Evolutionary conservation across 306 rosid genomes (phyloP), one percentile per base, ranked within the genome.

Genomic region (Ormosia emarginata): DNA sequence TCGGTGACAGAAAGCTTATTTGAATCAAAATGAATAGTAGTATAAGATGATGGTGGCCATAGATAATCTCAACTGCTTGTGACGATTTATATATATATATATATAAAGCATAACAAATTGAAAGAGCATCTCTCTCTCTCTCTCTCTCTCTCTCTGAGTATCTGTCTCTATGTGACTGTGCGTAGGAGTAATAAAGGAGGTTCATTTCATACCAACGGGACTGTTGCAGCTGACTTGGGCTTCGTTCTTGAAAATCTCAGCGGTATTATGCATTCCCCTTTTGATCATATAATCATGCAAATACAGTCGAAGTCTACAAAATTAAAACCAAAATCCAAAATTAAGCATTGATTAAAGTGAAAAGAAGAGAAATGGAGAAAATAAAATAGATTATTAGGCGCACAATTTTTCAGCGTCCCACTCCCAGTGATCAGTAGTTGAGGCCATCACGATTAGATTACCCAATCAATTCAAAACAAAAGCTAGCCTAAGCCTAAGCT

Each of bases 221-320:
- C 1, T 24, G 1, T 0, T 12, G 1, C 6, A 0, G 41, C 2
- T 61, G 6, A 13, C 10, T 8, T 68, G 17, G 0, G 86, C 84
- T 77, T 91, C 95, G 12, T 36, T 32, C 72, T 14, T 74, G 87
- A 89, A 91, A 86, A 72, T 74, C 49, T 40, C 84, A 57, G 93
- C 93, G 0, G 90, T 6, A 0, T 13, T 1, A 12, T 72, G 49
- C 90, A 85, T 83, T 46, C 90, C 88, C 63, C 7, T 89, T 67
- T 72, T 89, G 70, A 79, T 37, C 91, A 89, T 15, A 36, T 91
- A 89, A 67, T 91, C 93, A 72, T 82, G 81, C 78, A 91, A 0
- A 75, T 80, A 91, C 5, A 68, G 2, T 18, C 15, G 50, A 79
- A 91, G 44, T 49, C 95, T 91, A 80, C 2, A 39, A 9, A 69